Evolutionary conservation across 441 rosid species (phyloP), one percentile per base, ranked within the genome.

Genomic region (Cnidoscolus chayamansa): DNA sequence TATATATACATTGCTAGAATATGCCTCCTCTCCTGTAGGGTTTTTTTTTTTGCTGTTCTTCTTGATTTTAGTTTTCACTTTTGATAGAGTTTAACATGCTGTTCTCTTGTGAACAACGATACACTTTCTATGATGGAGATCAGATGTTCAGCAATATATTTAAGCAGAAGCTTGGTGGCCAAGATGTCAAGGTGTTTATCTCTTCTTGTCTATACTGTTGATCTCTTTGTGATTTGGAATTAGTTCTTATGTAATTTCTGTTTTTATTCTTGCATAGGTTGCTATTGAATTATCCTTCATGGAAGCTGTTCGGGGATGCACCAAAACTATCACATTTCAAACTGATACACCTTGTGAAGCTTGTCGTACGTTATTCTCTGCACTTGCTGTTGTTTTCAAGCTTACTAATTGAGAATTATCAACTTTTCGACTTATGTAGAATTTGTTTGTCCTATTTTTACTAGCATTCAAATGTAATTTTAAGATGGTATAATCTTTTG

Each of bases 231-330:
- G 43, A 15, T 49, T 62, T 35, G 35, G 15, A 32, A 11, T 58
- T 67, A 60, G 59, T 65, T 60, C 47, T 76, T 68, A 59, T 64
- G 15, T 69, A 13, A 40, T 9, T 15, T 40, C 64, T 65, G 37
- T 67, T 48, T 53, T 43, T 11, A 15, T 53, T 78, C 76, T 66
- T 75, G 51, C 30, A 35, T 77, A 96, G 99, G 93, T 87, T 81
- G 72, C 92, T 37, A 63, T 96, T 70, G 98, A 96, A 77, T 77
- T 96, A 63, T 96, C 99, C 61, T 96, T 96, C 83, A 96, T 96
- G 99, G 99, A 96, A 86, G 99, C 98, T 72, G 97, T 96, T 77
- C 98, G 90, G 73, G 99, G 98, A 77, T 93, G 98, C 84, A 78
- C 83, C 77, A 96, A 93, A 87, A 83, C 86, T 51, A 76, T 96